These are phyloP conservation scores for Parastagonospora nodorum DNA, from an alignment of 2,329 filamentous ascomycete genomes.

Conservation along the genomic window DNA sequence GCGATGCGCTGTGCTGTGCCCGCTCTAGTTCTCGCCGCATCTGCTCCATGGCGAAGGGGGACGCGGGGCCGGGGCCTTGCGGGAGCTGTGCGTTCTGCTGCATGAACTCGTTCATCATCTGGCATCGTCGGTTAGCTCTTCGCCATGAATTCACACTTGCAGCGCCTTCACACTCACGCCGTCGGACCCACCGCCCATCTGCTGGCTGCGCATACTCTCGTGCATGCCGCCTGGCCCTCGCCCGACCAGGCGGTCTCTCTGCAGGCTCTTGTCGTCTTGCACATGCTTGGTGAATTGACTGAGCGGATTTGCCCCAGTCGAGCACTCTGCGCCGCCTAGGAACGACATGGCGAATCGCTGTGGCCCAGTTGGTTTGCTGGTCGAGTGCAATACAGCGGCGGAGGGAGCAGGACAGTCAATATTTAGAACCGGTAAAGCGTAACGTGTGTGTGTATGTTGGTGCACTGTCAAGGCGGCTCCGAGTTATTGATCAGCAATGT, in stretches of 20 bases:
- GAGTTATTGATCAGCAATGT: constrained; percentile 29
- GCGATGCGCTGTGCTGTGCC: constrained; percentile 57
- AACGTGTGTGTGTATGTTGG: neutral
- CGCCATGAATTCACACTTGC: neutral
- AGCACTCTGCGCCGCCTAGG: constrained; percentile 94
- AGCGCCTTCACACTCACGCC: constrained; percentile 31
- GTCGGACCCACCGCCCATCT: constrained; percentile 73
- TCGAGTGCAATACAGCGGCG: neutral
- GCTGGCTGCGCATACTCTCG: constrained; percentile 77
- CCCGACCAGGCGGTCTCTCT: constrained; percentile 85
- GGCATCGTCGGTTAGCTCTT: constrained; percentile 31
- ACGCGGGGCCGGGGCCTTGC: constrained; percentile 56
- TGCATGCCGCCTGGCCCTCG: constrained; percentile 71
- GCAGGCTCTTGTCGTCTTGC: constrained; percentile 92
- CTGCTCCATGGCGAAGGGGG: constrained; percentile 70
- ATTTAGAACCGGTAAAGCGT: constrained; percentile 1
- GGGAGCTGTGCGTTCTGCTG: constrained; percentile 72
- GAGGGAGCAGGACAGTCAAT: neutral
- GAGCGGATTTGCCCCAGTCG: constrained; percentile 91
- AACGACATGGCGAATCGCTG: constrained; percentile 77
- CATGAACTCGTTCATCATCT: constrained; percentile 95
- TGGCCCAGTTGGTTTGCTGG: neutral
- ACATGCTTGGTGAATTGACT: constrained; percentile 98
- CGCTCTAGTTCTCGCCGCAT: constrained; percentile 68
- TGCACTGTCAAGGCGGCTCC: constrained; percentile 1